Evolutionary conservation across 1,284 basidiomycete species (phyloP).

Genomic region (Leccinum pachyderme): DNA sequence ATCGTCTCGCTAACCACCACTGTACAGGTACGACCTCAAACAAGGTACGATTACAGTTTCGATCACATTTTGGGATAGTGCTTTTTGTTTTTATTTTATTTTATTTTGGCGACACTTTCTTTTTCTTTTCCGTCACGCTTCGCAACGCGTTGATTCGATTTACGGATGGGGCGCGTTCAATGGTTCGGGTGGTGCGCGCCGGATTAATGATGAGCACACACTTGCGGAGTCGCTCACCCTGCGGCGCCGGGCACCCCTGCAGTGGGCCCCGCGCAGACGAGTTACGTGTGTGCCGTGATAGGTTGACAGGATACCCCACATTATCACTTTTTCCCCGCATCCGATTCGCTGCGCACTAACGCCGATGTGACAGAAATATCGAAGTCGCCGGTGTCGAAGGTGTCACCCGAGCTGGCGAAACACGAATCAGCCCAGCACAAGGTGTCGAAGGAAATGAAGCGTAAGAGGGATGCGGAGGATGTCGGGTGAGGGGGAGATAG

Average conservation of each 20-base stretch:
- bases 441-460: constrained; percentile 89
- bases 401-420: constrained; percentile 81
- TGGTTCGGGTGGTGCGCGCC: constrained; percentile 1
- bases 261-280: neutral
- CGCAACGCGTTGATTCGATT: constrained; percentile 6
- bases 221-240: neutral
- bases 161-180: constrained; percentile 4
- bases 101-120: neutral
- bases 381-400: constrained; percentile 90
- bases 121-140: neutral
- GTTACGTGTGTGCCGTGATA: constrained; percentile 9
- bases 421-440: constrained; percentile 90
- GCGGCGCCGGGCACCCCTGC: neutral
- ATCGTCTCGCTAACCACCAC: constrained; percentile 15
- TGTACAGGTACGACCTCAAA: constrained; percentile 79
- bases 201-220: neutral
- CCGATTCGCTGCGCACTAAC: constrained; percentile 15
- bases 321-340: constrained; percentile 21
- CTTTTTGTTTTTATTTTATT: neutral
- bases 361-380: constrained; percentile 65
- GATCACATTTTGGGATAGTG: neutral
- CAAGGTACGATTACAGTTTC: constrained; percentile 57
- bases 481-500: constrained; percentile 40
- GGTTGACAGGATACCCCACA: constrained; percentile 11
- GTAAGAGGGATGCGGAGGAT: constrained; percentile 80